A percentile compares a stretch with the other conserved stretches of the same genome.
phyloP scores from a whole-genome alignment of 768 basidiomycete species.

The Obba rivulosa region DNA sequence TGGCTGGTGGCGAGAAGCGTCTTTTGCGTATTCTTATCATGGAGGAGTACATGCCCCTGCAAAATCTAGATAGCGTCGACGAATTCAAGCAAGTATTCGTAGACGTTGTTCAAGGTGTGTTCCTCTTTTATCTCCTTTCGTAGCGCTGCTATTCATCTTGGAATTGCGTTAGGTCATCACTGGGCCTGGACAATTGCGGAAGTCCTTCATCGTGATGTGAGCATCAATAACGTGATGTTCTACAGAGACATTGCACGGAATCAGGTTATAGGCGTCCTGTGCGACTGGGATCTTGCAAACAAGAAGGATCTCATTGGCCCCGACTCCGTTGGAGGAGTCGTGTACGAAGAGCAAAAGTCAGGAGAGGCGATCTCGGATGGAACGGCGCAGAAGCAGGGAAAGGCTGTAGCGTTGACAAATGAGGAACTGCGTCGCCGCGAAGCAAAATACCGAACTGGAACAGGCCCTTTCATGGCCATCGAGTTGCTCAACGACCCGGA shows the following conservation, averaged over 20 bases:
- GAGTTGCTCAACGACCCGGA: no score
- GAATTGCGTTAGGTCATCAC: constrained; percentile 19
- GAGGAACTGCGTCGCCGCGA: no score
- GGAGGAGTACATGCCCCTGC: constrained; percentile 18
- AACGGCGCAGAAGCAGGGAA: no score
- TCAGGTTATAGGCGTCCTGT: constrained; percentile 21
- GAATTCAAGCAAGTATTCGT: constrained; percentile 25
- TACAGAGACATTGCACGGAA: constrained; percentile 3
- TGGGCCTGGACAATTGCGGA: constrained; percentile 14
- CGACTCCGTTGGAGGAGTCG: no score
- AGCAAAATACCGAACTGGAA: no score
- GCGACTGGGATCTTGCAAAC: constrained; percentile 25
- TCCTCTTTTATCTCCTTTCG: not conserved
- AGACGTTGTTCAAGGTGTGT: constrained; percentile 29
- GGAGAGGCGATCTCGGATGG: no score
- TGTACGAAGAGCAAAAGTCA: no score
- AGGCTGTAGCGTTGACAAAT: no score
- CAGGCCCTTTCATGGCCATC: no score
- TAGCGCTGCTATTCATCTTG: not conserved
- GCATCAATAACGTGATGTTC: constrained; percentile 28
- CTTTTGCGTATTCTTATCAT: constrained; percentile 16
- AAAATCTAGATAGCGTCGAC: constrained; percentile 15
- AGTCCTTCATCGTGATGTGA: constrained; percentile 28
- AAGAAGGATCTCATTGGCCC: no score
- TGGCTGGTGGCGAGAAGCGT: constrained; percentile 6